Conservation (phyloP, 2,329 filamentous ascomycete genomes). For the Penicillium glabrum region DNA sequence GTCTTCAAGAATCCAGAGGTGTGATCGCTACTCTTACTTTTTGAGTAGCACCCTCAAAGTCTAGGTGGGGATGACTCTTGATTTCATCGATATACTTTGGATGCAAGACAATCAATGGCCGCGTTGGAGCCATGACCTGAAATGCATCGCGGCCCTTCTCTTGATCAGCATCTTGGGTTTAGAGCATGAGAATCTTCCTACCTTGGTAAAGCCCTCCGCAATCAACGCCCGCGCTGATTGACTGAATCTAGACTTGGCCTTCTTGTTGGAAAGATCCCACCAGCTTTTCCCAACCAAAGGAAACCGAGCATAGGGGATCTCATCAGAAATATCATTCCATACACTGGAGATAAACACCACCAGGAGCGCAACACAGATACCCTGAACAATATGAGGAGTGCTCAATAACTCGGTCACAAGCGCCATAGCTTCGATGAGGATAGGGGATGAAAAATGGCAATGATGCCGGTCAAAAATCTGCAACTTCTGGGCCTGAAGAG, state of each 20-base stretch:
- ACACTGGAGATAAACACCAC: constrained; percentile 21
- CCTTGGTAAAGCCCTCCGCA: constrained; percentile 29
- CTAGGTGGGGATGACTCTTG: constrained; percentile 31
- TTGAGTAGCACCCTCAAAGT: constrained; percentile 24
- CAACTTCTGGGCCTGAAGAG: background rate
- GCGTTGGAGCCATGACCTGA: constrained; percentile 25
- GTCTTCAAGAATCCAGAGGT: background rate
- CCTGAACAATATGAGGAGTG: constrained; percentile 22
- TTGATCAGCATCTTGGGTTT: background rate
- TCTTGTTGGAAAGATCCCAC: constrained; percentile 33
- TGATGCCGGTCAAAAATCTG: background rate
- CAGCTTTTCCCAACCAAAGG: constrained; percentile 29
- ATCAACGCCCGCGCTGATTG: constrained; percentile 25
- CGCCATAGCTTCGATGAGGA: constrained; percentile 18
- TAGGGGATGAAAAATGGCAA: background rate
- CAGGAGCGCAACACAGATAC: constrained; percentile 19
- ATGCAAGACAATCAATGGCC: constrained; percentile 30
- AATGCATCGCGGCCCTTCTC: constrained; percentile 25
- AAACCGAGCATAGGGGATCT: constrained; percentile 27
- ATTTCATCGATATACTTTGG: constrained; percentile 33
- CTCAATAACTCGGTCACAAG: constrained; percentile 24
- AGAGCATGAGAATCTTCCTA: constrained; percentile 2
- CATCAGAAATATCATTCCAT: constrained; percentile 27
- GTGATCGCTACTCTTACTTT: constrained; percentile 15
- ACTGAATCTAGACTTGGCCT: constrained; percentile 29